Base-by-base conservation (phyloP, 306 rosid genomes). In the Datisca glomerata region DNA sequence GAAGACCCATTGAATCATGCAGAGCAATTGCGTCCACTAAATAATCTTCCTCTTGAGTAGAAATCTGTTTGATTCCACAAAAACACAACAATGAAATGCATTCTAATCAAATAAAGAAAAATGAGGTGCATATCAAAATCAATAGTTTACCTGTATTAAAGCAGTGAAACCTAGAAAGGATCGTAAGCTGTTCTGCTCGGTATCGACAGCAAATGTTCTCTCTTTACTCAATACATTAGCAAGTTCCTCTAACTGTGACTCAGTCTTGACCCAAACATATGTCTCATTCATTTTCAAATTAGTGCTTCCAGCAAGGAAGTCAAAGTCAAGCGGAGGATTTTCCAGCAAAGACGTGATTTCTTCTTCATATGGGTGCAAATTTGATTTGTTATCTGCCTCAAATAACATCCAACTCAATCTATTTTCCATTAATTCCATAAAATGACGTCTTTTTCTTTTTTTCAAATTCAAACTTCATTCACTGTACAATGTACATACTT, bases 151-250 rank as follows among this genome's bases (percentile, higher is more conserved):
- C 81, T 83, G 95, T 49, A 83, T 50, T 43, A 83, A 68, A 63
- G 91, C 75, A 27, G 98, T 89, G 47, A 83, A 80, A 39, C 95
- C 98, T 20, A 80, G 57, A 72, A 77, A 89, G 32, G 93, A 74
- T 36, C 77, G 50, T 40, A 80, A 57, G 61, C 89, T 70, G 66
- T 89, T 91, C 64, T 83, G 95, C 70, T 80, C 95, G 5, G 95
- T 89, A 59, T 89, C 98, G 39, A 89, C 98, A 11, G 72, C 77
- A 56, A 86, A 70, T 18, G 59, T 63, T 43, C 24, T 71, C 67
- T 75, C 78, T 41, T 62, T 63, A 43, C 65, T 64, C 67, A 86
- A 64, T 4, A 55, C 67, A 61, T 57, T 50, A 25, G 51, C 81
- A 16, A 86, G 71, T 41, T 78, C 73, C 63, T 53, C 56, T 43